Base-by-base conservation (phyloP, 78 protist species). In the Isochrysis galbana region DNA sequence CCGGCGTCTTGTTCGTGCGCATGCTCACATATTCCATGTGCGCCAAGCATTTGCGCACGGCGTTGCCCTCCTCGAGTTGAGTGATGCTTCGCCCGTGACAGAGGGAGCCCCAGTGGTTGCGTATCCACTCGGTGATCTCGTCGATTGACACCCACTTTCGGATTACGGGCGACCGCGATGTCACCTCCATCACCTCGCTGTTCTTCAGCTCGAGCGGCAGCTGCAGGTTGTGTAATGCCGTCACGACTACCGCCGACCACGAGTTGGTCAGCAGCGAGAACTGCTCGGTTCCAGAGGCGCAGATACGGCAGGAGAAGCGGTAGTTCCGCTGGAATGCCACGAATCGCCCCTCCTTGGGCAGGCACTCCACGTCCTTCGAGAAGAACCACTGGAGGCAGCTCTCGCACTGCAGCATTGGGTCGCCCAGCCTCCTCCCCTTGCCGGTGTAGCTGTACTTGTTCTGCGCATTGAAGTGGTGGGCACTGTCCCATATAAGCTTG, bases 251-350 rank as follows among this genome's bases (percentile, higher is more conserved):
- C 39, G 29, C 17, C 0, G 47, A 1, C 88, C 88, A 80, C 55
- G 55, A 5, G 55, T 41, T 44, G 36, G n/a, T 5, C 25, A 26
- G 54, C 55, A 1, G 41, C 88, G 39, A 46, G 26, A 23, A 42
- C 0, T 1, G 23, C 88, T 80, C 88, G 39, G 19, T 23, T 19
- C 54, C 88, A 7, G 11, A 29, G 39, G 41, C 34, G 55, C 88
- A 80, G 47, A 44, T 44, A 19, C 55, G 54, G 54, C 88, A 80
- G 32, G 41, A 0, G 54, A 80, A 80, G 88, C 38, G 55, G 88
- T 80, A 80, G 23, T 80, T 80, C 41, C 88, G 88, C 88, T 80
- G 88, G 22, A 42, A 44, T 19, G 55, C 29, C 29, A 80, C 22
- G n/a, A 80, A 29, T 21, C 14, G 32, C 5, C 29, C 19, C 11